Evolutionary conservation across 2,329 filamentous ascomycete species (phyloP), one percentile per base, ranked within the genome.

Genomic region (Curvularia sp.): DNA sequence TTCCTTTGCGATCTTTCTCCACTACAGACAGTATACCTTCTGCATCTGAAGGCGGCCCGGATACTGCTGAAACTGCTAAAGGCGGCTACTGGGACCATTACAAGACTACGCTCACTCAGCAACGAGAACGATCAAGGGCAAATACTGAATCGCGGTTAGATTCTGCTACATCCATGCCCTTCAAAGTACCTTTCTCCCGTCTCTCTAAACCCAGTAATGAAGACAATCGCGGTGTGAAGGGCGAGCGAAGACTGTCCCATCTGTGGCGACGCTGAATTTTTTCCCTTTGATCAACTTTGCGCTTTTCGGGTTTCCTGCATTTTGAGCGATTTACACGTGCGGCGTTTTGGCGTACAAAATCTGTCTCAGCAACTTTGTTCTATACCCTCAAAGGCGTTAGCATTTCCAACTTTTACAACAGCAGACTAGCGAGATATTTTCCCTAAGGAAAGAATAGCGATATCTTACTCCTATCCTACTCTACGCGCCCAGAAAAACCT

Each of bases 371-470:
- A 28, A 45, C 25, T 48, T 43, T 58, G 65, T 60, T 65, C 55
- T 65, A 68, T 68, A 68, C 65, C 65, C 65, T 60, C 49, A 23
- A 46, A 23, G 28, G 51, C 39, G 23, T 55, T 39, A 18, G n/a
- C 23, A 38, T 45, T 23, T 46, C 12, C 38, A 8, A 34, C 19
- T 41, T 32, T 28, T 23, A 19, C 32, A 42, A 3, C 13, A 19
- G 30, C 13, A 50, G 9, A 39, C 19, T 28, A 54, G 25, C 41
- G 8, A n/a, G 3, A 32, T 42, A 42, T 21, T 47, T 50, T 8
- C 2, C 8, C 21, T 15, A 30, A 6, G 27, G 15, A 34, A 28
- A 34, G 13, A 21, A 27, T 51, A 47, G 13, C 34, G 38, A 48
- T 34, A n/a, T 34, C 32, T 43, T 21, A 30, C n/a, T 13, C n/a